Conservation (phyloP, 2,329 filamentous ascomycete species). For the Berkeleyomyces basicola region DNA sequence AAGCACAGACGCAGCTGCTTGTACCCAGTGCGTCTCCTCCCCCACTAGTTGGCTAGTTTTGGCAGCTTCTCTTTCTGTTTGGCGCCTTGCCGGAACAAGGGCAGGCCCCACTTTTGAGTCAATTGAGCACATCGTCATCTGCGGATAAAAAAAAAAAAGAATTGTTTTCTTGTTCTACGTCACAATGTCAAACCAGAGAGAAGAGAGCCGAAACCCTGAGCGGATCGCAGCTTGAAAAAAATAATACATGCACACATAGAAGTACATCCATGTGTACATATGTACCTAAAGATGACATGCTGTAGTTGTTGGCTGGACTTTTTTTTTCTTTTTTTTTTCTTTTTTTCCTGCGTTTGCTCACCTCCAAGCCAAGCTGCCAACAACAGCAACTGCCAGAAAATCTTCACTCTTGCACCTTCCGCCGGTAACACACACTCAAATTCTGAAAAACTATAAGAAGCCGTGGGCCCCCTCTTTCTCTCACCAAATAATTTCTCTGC, state of each 20-base stretch:
- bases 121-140: not conserved
- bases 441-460: too few relatives aligned
- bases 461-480: too few relatives aligned
- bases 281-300: too few relatives aligned
- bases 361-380: too few relatives aligned
- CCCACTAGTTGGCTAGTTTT: not conserved
- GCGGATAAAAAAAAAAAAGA: not conserved
- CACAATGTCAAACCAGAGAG: not conserved
- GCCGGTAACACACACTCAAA: too few relatives aligned
- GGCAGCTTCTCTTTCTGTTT: not conserved
- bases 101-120: not conserved
- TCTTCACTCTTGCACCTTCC: too few relatives aligned
- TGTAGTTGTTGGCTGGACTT: slow-evolving; percentile 16
- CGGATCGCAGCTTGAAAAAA: not conserved
- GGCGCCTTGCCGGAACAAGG: not conserved
- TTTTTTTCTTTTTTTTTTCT: slow-evolving; percentile 15
- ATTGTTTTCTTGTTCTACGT: not conserved
- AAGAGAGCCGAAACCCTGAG: not conserved
- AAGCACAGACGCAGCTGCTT: not conserved
- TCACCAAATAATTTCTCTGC: too few relatives aligned
- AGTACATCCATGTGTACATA: too few relatives aligned
- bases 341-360: not conserved
- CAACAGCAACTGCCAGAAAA: too few relatives aligned
- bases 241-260: too few relatives aligned
- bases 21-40: not conserved